Conservation (phyloP, 1,284 basidiomycete genomes). For the Microbotryum violaceum region DNA sequence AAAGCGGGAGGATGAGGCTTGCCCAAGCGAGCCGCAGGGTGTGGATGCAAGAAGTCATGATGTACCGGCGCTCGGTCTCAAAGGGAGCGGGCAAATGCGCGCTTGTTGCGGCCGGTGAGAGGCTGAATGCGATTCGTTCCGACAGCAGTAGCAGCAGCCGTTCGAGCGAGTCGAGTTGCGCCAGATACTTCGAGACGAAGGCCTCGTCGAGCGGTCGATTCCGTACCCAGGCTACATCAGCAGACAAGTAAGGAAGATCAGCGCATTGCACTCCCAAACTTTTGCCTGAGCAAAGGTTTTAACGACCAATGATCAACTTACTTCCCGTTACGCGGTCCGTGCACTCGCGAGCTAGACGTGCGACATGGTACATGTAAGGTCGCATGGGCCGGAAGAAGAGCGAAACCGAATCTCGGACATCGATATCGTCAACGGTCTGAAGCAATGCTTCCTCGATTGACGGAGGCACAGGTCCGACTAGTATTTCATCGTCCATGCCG, state of each 20-base stretch:
- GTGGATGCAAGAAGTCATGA: slow-evolving; percentile 13
- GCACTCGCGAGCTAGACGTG: slow-evolving; percentile 24
- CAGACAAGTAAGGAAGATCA: too few species aligned
- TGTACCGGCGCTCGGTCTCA: not conserved
- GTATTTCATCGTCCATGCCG: slow-evolving; percentile 22
- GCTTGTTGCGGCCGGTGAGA: slow-evolving; percentile 22
- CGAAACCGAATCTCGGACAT: slow-evolving; percentile 28
- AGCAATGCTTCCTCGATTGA: slow-evolving; percentile 24
- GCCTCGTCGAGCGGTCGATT: slow-evolving; percentile 22
- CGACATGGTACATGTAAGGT: slow-evolving; percentile 14
- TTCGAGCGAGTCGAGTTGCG: slow-evolving; percentile 24
- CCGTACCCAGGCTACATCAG: slow-evolving; percentile 18
- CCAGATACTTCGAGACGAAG: slow-evolving; percentile 21
- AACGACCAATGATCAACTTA: slow-evolving; percentile 2
- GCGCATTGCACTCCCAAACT: not conserved
- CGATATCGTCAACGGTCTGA: slow-evolving; percentile 29
- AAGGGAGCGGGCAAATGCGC: slow-evolving; percentile 23
- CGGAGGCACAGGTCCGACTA: slow-evolving; percentile 19
- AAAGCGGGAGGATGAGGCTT: slow-evolving; percentile 21
- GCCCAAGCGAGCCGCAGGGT: slow-evolving; percentile 24
- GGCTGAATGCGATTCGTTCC: slow-evolving; percentile 22
- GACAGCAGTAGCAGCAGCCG: slow-evolving; percentile 27
- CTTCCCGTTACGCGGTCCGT: slow-evolving; percentile 26
- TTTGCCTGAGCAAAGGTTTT: not conserved
- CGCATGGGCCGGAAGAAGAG: slow-evolving; percentile 23